Evolutionary conservation across 371 early-diverging fungal genomes (phyloP), one percentile per base, ranked within the genome.

Genomic region (Mortierella sp.): DNA sequence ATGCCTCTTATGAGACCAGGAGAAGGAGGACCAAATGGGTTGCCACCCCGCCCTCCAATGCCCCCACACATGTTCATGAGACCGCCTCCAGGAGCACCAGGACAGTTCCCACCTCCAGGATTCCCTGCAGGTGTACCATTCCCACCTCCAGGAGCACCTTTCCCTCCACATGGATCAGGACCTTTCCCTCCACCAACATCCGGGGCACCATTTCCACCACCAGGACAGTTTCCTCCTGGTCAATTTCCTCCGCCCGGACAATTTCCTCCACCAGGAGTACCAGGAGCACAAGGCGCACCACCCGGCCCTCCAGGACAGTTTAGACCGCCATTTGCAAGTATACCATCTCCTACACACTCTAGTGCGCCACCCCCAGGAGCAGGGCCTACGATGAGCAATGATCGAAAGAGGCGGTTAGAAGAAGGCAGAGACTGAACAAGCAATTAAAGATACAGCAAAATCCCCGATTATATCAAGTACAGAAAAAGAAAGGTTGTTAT

Each of bases 1-100:
- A 83, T 84, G 73, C 85, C 85, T 19, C 81, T 79, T 23, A 45
- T 70, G 47, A 35, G 65, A 23, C 70, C 67, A n/a, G 66, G 66
- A 29, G 64, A 58, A 0, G 51, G 29, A 19, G 64, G 65, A 53
- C 65, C 71, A 15, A 66, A 66, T 15, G 72, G 77, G 28, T 7
- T 72, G 19, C 78, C 70, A 13, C 70, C 61, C 23, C 66, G 73
- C 15, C 74, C 80, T 59, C 69, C 75, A 26, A 66, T 66, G 66
- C 66, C 66, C 13, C 76, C 70, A 43, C 69, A 63, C 32, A 68
- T 72, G 78, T 64, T 63, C 43, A 58, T 73, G 80, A 32, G 62
- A 80, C 73, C 76, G 2, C 74, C 75, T 40, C 75, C 69, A 23
- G 64, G 69, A 43, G 64, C 69, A n/a, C 86, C 78, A 35, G 83